A percentile compares a stretch with the other conserved stretches of the same genome.
phyloP scores from a whole-genome alignment of 169 alveolate species.

The Besnoitia besnoiti region DNA sequence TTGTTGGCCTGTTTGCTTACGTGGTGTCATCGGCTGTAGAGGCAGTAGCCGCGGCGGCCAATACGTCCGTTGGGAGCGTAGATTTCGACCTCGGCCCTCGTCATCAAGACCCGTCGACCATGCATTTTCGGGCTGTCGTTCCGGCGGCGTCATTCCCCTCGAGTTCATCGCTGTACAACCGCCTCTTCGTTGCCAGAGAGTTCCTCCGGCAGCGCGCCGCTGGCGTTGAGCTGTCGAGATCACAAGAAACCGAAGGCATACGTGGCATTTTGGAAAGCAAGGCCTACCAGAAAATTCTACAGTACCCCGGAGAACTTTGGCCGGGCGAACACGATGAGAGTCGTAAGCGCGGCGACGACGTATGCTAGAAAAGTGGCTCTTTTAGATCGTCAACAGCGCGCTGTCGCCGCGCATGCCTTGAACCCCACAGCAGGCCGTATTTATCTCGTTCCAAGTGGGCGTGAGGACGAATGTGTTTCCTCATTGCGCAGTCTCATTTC shows the following conservation, averaged over 20 bases:
- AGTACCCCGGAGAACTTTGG: conserved; percentile 20
- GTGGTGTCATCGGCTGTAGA: too few species aligned
- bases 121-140: neutral
- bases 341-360: too few species aligned
- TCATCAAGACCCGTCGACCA: neutral
- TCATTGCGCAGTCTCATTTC: too few species aligned
- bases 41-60: too few species aligned
- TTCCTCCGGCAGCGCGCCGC: neutral
- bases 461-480: too few species aligned
- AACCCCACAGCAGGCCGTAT: too few species aligned
- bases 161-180: neutral
- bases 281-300: conserved; percentile 23
- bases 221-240: neutral
- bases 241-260: neutral
- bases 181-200: neutral
- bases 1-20: too few species aligned
- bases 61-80: too few species aligned
- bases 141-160: neutral
- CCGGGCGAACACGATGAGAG: neutral
- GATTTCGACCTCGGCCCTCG: neutral
- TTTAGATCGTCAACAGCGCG: too few species aligned
- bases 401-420: too few species aligned
- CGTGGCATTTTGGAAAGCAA: neutral
- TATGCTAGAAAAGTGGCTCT: too few species aligned
- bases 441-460: too few species aligned